Percentiles rank a stretch among this genome's conserved stretches.
phyloP scores from a whole-genome alignment of 257 asterid species.

The Agastache rugosa region DNA sequence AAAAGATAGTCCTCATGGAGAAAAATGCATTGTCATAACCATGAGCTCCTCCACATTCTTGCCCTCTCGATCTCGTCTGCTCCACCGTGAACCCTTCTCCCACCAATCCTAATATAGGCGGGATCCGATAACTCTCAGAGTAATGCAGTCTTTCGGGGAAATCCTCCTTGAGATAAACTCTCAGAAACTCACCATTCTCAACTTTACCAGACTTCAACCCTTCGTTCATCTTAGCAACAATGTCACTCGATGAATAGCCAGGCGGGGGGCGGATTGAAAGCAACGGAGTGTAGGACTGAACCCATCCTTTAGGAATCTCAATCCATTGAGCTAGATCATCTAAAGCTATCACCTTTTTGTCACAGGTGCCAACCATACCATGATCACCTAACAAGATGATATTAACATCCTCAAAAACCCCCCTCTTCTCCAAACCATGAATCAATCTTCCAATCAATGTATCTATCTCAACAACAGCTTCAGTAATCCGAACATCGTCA shows the following conservation, averaged over 20 bases:
- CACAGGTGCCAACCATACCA: constrained; percentile 85
- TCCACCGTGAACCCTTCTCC: constrained; percentile 72
- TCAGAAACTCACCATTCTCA: constrained; percentile 60
- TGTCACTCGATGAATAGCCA: constrained; percentile 40
- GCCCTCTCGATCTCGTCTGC: constrained; percentile 46
- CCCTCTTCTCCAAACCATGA: constrained; percentile 61
- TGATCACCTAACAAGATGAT: constrained; percentile 74
- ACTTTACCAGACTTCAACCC: constrained; percentile 68
- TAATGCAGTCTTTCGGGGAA: constrained; percentile 72
- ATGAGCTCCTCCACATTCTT: constrained; percentile 85
- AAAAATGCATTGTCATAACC: constrained; percentile 75
- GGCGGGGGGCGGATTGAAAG: constrained; percentile 63
- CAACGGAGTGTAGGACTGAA: constrained; percentile 65
- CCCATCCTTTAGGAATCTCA: constrained; percentile 58
- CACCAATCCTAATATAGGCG: constrained; percentile 65
- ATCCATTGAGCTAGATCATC: constrained; percentile 66
- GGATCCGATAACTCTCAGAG: constrained; percentile 57
- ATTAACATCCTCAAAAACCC: constrained; percentile 67
- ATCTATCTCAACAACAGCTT: constrained; percentile 60
- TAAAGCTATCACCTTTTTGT: constrained; percentile 60
- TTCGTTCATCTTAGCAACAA: constrained; percentile 67
- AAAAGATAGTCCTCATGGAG: constrained; percentile 78
- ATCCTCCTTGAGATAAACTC: constrained; percentile 66
- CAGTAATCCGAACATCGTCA: constrained; percentile 62
- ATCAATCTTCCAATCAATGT: constrained; percentile 61